These are phyloP conservation scores for Colletotrichum simmondsii DNA, from an alignment of 2,329 filamentous ascomycete genomes.

Conservation along the genomic window DNA sequence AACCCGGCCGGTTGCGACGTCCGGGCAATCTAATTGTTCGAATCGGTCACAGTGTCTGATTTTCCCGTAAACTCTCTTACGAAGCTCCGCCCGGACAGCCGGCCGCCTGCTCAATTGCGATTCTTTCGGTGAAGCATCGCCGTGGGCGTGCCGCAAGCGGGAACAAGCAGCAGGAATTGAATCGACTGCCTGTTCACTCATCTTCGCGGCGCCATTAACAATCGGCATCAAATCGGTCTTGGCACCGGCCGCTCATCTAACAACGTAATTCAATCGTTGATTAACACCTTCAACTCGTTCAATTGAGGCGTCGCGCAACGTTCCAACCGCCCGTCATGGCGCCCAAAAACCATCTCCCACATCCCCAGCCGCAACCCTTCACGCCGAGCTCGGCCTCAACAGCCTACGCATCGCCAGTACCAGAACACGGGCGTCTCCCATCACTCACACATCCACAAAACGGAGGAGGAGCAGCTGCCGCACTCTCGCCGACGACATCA, in stretches of 20 bases:
- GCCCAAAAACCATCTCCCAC: neutral
- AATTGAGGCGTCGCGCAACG: neutral
- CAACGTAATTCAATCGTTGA: too few species aligned
- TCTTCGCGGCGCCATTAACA: neutral
- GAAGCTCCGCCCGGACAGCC: neutral
- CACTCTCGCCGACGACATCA: neutral
- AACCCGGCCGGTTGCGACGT: neutral
- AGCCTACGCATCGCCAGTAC: slow-evolving; percentile 26
- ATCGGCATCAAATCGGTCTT: neutral
- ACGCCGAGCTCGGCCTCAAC: slow-evolving; percentile 23
- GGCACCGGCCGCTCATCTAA: neutral
- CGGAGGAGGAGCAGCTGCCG: neutral
- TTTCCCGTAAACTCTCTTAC: neutral
- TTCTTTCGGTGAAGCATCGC: neutral
- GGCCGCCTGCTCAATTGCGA: neutral
- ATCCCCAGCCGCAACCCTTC: slow-evolving; percentile 9
- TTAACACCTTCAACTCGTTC: too few species aligned
- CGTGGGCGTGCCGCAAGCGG: neutral
- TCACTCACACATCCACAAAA: neutral
- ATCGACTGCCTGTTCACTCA: too few species aligned
- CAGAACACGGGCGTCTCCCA: slow-evolving; percentile 19
- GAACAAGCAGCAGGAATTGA: too few species aligned
- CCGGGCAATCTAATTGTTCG: neutral
- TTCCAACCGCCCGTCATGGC: slow-evolving; percentile 3
- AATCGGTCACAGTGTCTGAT: neutral